Evolutionary conservation across 2,329 filamentous ascomycete genomes (phyloP).

Genomic region (Pseudogymnoascus sp.): DNA sequence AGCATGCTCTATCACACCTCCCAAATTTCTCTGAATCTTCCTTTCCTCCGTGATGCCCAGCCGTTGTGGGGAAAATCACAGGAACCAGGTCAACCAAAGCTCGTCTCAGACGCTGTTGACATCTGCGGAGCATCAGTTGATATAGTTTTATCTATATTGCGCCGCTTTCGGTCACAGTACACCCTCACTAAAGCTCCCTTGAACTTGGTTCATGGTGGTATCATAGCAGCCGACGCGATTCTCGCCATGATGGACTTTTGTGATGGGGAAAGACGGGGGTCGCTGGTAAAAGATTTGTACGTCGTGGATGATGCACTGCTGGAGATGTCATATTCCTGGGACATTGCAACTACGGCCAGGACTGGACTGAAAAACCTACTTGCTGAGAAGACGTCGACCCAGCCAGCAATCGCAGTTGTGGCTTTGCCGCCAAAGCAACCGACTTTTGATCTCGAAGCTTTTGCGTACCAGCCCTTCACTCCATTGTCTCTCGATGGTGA

Average conservation of each 20-base stretch:
- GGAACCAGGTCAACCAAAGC: neutral
- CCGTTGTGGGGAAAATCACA: neutral
- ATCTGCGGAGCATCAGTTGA: constrained; percentile 13
- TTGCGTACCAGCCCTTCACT: neutral
- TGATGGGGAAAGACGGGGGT: neutral
- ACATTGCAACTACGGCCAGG: neutral
- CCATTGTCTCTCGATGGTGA: neutral
- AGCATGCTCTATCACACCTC: constrained; percentile 11
- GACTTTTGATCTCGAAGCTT: neutral
- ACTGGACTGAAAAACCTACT: neutral
- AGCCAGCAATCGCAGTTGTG: neutral
- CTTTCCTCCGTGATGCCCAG: neutral
- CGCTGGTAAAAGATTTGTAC: neutral
- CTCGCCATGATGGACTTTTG: constrained; percentile 6
- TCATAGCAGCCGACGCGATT: constrained; percentile 12
- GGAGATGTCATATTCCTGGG: constrained; percentile 1
- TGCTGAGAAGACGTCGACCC: neutral
- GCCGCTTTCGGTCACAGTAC: constrained; percentile 14
- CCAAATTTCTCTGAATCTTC: constrained; percentile 1
- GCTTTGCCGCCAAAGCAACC: neutral
- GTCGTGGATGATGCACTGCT: neutral
- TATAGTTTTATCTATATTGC: constrained; percentile 11
- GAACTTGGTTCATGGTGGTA: constrained; percentile 12
- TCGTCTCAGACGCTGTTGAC: neutral
- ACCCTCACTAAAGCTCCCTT: constrained; percentile 10